A percentile compares a stretch with the other conserved stretches of the same genome.
Conservation (phyloP, 371 early-diverging fungal genomes). For the Mortierella sp. region DNA sequence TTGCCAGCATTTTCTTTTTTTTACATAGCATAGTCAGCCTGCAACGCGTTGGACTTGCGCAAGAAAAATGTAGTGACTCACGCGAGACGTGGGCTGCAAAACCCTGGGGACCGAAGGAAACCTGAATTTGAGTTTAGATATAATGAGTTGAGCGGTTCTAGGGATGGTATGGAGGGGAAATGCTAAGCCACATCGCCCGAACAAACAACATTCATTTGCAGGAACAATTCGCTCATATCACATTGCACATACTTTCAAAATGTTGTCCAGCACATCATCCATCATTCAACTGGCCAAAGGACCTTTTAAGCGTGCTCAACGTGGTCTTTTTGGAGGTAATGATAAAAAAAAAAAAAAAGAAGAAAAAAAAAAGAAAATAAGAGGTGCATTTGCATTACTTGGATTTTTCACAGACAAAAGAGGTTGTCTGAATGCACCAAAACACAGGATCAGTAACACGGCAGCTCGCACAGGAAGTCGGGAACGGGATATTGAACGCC, state of each 20-base stretch:
- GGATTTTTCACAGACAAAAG: background rate
- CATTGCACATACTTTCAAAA: constrained; percentile 11
- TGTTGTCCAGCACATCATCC: constrained; percentile 53
- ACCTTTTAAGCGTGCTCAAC: constrained; percentile 74
- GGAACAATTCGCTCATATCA: background rate
- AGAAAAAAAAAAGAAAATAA: background rate
- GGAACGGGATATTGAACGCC: background rate
- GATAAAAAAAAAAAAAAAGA: background rate
- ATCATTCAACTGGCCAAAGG: constrained; percentile 65
- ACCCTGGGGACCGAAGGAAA: too few relatives aligned
- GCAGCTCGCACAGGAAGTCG: background rate
- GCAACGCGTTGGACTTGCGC: too few relatives aligned
- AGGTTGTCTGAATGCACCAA: background rate
- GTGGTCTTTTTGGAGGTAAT: constrained; percentile 78
- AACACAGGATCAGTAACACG: background rate
- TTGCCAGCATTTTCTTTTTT: too few relatives aligned
- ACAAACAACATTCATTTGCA: constrained; percentile 1
- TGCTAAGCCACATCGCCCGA: background rate
- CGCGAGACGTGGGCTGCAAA: too few relatives aligned
- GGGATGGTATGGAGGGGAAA: too few relatives aligned
- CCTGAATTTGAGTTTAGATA: too few relatives aligned
- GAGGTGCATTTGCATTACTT: background rate
- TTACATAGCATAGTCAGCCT: too few relatives aligned
- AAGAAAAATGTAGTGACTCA: too few relatives aligned
- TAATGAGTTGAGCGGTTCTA: too few relatives aligned